Evolutionary conservation across 225 moss, liverwort and hornwort genomes (phyloP), one percentile per base, ranked within the genome.

Genomic region (Pseudisothecium myosuroides): DNA sequence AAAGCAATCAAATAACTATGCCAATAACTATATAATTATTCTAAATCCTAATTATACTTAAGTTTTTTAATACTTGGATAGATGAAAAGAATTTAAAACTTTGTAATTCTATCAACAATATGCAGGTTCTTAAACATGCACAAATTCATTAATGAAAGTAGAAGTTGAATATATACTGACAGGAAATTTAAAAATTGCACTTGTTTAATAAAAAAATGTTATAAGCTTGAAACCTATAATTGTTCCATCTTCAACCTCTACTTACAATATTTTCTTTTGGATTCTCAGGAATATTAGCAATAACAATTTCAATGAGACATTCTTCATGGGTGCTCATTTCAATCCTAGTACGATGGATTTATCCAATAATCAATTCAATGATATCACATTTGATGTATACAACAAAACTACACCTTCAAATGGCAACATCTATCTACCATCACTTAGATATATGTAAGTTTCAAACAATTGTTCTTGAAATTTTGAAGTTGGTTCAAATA

Each of bases 141-240:
- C 11, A 37, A 65, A 37, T 12, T 21, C 67, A 67, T 37, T 7
- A 37, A 37, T 37, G 6, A 37, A 37, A 21, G 1, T 3, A 67
- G 21, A 37, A 67, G 5, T 6, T 36, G 4, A 67, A 37, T 11
- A 7, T 0, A 5, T 67, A 11, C 0, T 20, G 6, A 4, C 2
- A 21, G 4, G 2, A 12, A 6, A 67, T 67, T 67, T 37, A 4
- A 6, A 21, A 21, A 67, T 21, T 1, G 3, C 11, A 37, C 0
- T 67, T 67, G 4, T 0, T 67, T 67, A 11, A 4, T 67, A 67
- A 4, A 67, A 18, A 0, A 64, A 34, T 5, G 10, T 65, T 34
- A 13, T 10, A 36, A 65, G 19, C 10, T 11, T 6, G 7, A 21
- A 37, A 4, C 0, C 3, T 0, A 4, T 2, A 11, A 7, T 37